Evolutionary conservation across 2,329 filamentous ascomycete genomes (phyloP).

Genomic region (Fusarium nisikadoi): DNA sequence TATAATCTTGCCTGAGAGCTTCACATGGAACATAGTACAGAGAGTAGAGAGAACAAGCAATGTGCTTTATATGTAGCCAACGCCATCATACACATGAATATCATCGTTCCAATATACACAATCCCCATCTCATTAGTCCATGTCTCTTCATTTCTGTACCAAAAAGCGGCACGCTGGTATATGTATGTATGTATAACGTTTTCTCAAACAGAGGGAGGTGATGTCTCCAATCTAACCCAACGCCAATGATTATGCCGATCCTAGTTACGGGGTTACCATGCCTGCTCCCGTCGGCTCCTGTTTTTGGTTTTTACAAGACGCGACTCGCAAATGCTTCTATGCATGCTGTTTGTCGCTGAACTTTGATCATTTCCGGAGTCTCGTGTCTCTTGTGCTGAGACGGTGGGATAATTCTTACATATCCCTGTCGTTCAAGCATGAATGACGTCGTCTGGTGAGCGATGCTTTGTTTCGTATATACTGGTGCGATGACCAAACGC

Average conservation of each 20-base stretch:
- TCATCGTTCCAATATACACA: background rate
- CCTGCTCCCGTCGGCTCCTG: constrained; percentile 13
- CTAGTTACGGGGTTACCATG: constrained; percentile 3
- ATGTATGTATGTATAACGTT: constrained; percentile 11
- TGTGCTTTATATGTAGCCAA: background rate
- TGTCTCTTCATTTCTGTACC: constrained; percentile 7
- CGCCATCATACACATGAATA: background rate
- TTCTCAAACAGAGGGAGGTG: constrained; percentile 25
- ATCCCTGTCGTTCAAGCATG: constrained; percentile 10
- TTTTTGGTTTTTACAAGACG: constrained; percentile 37
- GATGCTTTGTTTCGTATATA: constrained; percentile 2
- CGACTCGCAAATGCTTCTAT: constrained; percentile 27
- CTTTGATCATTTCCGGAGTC: background rate
- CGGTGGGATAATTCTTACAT: background rate
- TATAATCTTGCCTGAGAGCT: background rate
- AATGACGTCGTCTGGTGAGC: constrained; percentile 28
- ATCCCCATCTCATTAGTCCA: background rate
- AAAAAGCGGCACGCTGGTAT: constrained; percentile 8
- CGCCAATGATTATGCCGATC: constrained; percentile 42
- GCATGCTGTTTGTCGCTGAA: constrained; percentile 17
- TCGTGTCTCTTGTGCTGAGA: background rate
- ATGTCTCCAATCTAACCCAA: constrained; percentile 42
- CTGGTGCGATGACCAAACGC: background rate
- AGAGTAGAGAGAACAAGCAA: background rate
- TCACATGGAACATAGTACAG: background rate